Percentiles rank a stretch among this genome's conserved stretches.
phyloP scores from a whole-genome alignment of 2,329 filamentous ascomycete genomes.

The Trichoderma semiorbis region DNA sequence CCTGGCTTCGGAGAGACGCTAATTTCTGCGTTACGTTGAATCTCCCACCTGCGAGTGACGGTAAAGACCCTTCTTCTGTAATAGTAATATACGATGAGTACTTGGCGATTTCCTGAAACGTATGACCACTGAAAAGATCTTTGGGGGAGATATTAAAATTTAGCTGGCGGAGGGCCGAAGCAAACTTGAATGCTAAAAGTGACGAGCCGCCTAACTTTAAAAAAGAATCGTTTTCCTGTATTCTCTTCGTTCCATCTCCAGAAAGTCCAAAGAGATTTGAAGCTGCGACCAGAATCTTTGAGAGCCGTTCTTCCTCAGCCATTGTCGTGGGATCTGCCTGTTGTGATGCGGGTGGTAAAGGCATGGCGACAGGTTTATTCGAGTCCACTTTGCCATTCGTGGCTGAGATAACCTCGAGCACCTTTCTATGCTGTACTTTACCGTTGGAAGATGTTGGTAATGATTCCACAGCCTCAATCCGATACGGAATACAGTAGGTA shows the following conservation, averaged over 20 bases:
- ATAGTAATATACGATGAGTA: neutral
- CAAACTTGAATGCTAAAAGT: slow-evolving; percentile 11
- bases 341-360: neutral
- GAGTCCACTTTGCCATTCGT: neutral
- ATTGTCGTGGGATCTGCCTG: neutral
- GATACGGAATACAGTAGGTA: slow-evolving; percentile 9
- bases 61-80: neutral
- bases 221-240: slow-evolving; percentile 2
- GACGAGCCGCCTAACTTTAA: slow-evolving; percentile 10
- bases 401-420: neutral
- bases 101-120: neutral
- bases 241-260: neutral
- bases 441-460: slow-evolving; percentile 13
- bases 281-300: neutral
- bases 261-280: neutral
- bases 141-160: neutral
- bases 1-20: neutral
- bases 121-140: slow-evolving; percentile 9
- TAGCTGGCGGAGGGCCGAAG: slow-evolving; percentile 2
- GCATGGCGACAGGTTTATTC: neutral
- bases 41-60: neutral
- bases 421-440: slow-evolving; percentile 2
- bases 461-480: neutral
- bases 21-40: neutral
- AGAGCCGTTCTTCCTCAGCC: neutral